A percentile compares a stretch with the other conserved stretches of the same genome.
Evolutionary conservation across 192 early-diverging fungal genomes (phyloP).

Genomic region (Entomortierella lignicola): DNA sequence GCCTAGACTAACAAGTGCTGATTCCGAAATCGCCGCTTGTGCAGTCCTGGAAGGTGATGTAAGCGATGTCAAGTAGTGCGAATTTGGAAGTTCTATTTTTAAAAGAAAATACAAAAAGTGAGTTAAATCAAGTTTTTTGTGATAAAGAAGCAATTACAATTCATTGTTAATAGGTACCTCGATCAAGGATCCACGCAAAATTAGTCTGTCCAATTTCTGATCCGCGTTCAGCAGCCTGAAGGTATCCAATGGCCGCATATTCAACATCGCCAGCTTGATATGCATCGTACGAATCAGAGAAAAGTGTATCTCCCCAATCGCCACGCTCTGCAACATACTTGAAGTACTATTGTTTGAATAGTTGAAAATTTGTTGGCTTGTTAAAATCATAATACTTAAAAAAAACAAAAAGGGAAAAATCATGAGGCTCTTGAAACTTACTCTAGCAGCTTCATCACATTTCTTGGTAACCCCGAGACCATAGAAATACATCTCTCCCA

Average conservation of each 20-base stretch:
- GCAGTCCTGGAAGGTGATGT: constrained; percentile 31
- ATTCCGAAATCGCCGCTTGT: constrained; percentile 19
- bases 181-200: constrained; percentile 90
- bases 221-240: constrained; percentile 91
- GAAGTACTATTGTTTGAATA: constrained; percentile 63
- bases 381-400: background rate
- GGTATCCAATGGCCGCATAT: constrained; percentile 77
- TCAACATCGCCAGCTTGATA: constrained; percentile 74
- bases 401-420: background rate
- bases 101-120: too few relatives aligned
- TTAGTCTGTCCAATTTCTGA: constrained; percentile 90
- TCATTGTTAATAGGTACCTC: constrained; percentile 36
- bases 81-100: constrained; percentile 47
- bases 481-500: constrained; percentile 76
- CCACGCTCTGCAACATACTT: constrained; percentile 87
- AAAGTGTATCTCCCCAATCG: constrained; percentile 83
- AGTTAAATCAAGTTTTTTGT: background rate
- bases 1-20: constrained; percentile 26
- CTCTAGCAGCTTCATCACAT: constrained; percentile 77
- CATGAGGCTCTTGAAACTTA: constrained; percentile 39
- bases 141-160: too few relatives aligned
- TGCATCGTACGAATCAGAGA: constrained; percentile 67
- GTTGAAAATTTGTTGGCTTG: background rate
- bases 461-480: constrained; percentile 61
- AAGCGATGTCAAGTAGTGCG: constrained; percentile 26